Percentiles rank a stretch among this genome's conserved stretches.
These are phyloP conservation scores for Lipomyces lipofer DNA, from an alignment of 805 yeast genomes.

Conservation along the genomic window DNA sequence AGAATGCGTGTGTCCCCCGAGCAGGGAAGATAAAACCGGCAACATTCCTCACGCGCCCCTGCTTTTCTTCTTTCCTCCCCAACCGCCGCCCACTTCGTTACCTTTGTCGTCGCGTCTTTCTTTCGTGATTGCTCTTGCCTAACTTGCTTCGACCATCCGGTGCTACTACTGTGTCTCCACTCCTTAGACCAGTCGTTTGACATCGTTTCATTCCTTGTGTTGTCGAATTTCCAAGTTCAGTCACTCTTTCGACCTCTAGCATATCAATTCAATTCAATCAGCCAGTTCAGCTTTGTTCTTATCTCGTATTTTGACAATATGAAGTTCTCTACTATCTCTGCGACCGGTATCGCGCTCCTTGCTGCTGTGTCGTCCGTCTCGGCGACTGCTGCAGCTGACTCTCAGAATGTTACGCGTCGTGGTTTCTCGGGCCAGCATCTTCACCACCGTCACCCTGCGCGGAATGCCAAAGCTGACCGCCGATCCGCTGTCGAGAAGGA, in stretches of 20 bases:
- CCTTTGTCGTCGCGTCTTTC: constrained; percentile 5
- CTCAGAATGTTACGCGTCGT: background rate
- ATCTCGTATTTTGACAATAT: constrained; percentile 1
- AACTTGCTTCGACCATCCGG: constrained; percentile 3
- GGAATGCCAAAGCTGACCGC: constrained; percentile 31
- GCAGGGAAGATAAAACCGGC: constrained; percentile 4
- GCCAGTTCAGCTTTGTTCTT: too few species aligned
- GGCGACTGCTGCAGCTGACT: constrained; percentile 6
- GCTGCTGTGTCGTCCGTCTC: constrained; percentile 2
- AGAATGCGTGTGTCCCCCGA: constrained; percentile 1
- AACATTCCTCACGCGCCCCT: constrained; percentile 19
- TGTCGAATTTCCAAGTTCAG: background rate
- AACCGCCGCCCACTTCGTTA: background rate
- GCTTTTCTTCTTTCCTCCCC: constrained; percentile 6
- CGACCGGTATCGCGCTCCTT: constrained; percentile 14
- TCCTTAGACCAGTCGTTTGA: constrained; percentile 18
- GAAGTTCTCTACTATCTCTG: constrained; percentile 16
- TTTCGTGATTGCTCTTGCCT: background rate
- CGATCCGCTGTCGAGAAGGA: constrained; percentile 22
- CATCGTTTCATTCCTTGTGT: constrained; percentile 12
- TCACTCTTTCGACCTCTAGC: background rate
- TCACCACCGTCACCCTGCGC: constrained; percentile 32
- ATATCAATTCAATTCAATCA: too few species aligned
- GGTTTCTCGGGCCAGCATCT: constrained; percentile 11
- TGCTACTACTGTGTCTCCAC: constrained; percentile 22